Conservation (phyloP, 768 basidiomycete genomes). For the Auricularia sp. region DNA sequence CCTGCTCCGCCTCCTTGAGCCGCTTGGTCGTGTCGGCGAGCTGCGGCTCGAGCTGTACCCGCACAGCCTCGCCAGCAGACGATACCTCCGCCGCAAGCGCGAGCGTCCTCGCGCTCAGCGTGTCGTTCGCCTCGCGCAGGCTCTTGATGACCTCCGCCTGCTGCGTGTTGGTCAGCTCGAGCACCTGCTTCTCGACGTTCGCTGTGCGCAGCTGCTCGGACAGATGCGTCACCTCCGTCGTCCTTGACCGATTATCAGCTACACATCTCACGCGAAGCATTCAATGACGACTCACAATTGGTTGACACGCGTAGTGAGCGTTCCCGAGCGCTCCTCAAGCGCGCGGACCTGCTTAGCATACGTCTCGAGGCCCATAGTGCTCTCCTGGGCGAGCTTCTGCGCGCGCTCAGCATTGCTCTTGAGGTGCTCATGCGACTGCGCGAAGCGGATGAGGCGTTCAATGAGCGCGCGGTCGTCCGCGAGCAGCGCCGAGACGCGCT, state of each 20-base stretch:
- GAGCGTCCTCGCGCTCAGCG: constrained; percentile 62
- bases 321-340: constrained; percentile 65
- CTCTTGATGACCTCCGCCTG: constrained; percentile 67
- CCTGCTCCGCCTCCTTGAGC: constrained; percentile 54
- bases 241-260: constrained; percentile 29
- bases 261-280: background rate
- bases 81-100: constrained; percentile 62
- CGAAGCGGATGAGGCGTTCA: constrained; percentile 74
- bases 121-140: constrained; percentile 70
- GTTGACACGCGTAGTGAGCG: constrained; percentile 31
- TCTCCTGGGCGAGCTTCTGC: constrained; percentile 82
- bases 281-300: constrained; percentile 36
- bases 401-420: constrained; percentile 90
- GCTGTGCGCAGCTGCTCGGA: constrained; percentile 53
- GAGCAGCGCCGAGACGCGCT: constrained; percentile 70
- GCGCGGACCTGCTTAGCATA: constrained; percentile 82
- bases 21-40: constrained; percentile 50
- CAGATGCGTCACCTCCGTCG: constrained; percentile 55
- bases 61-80: constrained; percentile 44
- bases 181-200: constrained; percentile 50
- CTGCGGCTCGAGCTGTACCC: constrained; percentile 55
- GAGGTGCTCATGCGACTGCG: constrained; percentile 80
- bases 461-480: constrained; percentile 77
- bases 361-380: constrained; percentile 67
- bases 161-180: constrained; percentile 59